Evolutionary conservation across 2,329 filamentous ascomycete species (phyloP), one percentile per base, ranked within the genome.

Genomic region (Ceratocystis papillata): DNA sequence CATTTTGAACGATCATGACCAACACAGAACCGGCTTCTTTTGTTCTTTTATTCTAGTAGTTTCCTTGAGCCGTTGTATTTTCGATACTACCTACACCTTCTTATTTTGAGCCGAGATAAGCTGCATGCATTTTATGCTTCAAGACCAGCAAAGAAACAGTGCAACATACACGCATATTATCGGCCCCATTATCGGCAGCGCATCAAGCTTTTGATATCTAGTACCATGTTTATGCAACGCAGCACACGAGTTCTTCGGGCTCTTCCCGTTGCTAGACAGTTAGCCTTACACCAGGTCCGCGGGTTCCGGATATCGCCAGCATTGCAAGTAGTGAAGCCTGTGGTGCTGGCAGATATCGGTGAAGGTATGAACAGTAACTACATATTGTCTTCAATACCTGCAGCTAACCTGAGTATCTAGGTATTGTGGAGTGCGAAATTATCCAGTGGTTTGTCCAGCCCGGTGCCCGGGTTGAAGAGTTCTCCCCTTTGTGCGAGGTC

Each of bases 401-500:
- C 65, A n/a, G 17, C 60, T 61, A 48, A 61, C 28, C 12, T 45
- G 44, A 1, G 63, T 20, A 60, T 63, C 53, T 71, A 94, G 94
- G 94, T 65, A 99, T 97, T 73, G 92, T 94, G 74, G 94, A 99
- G 78, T 96, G 94, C 73, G 94, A 99, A 77, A 90, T 99, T 73
- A 97, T 97, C 72, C 94, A 99, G 79, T 99, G 94, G 94, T 99
- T 97, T 75, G 93, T 99, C 70, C 88, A 96, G 77, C 91, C 95
- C 62, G 93, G 92, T 67, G 94, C 94, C 45, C 87, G 89, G 67
- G 92, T 99, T 71, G 92, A 99, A 78, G 93, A 99, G 79, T 99
- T 96, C 82, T 94, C 95, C 71, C 94, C 93, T 68, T 82, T 99
- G 60, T 99, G 94, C 77, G 94, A 99, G 78, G 95, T 99, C 57